Evolutionary conservation across 2,329 filamentous ascomycete species (phyloP), one percentile per base, ranked within the genome.

Genomic region (Cytospora mali): DNA sequence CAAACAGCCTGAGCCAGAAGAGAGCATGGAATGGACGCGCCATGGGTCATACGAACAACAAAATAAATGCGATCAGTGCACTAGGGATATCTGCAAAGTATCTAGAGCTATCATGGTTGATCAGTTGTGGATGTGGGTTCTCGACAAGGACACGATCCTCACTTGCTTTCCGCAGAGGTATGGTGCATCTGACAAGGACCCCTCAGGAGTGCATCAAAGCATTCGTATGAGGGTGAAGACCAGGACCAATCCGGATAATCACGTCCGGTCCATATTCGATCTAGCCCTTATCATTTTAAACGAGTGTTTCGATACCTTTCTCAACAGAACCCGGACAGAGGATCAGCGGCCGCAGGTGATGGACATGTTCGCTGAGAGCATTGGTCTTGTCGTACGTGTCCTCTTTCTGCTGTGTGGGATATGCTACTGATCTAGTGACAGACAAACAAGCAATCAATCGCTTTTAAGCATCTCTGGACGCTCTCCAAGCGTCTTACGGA

Each of bases 231-330:
- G 72, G 0, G 62, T 79, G 0, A 70, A 71, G 23, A 65, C 61
- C 1, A 61, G 57, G 16, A 61, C 67, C 2, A 61, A 62, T 6
- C 68, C 65, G 0, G 54, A 69, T 6, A 69, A 73, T 13, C 71
- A 75, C 4, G 72, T 79, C 7, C 68, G 69, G 0, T 77, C 76
- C 0, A 73, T 77, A 0, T 77, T 76, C 25, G 76, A 80, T 21
- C 65, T 80, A 0, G 77, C 74, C 0, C 69, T 79, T 13, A 73
- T 80, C 6, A 76, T 81, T 16, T 71, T 80, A 3, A 75, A 78
- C 10, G 73, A 78, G 57, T 80, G 77, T 53, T 74, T 74, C 4
- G 74, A 71, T 4, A 73, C 74, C 0, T 77, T 80, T 5, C 80
- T 81, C 57, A 74, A 79, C 56, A 69, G 74, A 2, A 73, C 74